Base-by-base conservation (phyloP, 2,329 filamentous ascomycete genomes). In the Penicillium occitanis region DNA sequence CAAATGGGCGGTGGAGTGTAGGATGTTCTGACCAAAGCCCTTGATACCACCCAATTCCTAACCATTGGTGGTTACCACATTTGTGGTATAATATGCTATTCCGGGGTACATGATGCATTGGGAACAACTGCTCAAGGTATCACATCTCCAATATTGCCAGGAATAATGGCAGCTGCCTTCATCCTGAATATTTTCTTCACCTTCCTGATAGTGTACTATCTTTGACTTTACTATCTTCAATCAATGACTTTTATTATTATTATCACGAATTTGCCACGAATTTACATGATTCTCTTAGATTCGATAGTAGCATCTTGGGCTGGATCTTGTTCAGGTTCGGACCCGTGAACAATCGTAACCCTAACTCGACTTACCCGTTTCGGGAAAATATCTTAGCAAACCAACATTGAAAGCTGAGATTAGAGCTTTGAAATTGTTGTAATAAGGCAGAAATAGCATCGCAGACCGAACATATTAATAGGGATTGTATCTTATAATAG, bases 201-300 rank as follows among this genome's bases (percentile, higher is more conserved):
- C 53, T 57, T 25, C 14, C n/a, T 37, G 53, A 57, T 37, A 57
- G 33, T 37, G 30, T 57, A 57, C 53, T 57, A 37, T 37, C 53
- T 37, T 37, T 57, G 19, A 22, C 2, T 37, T 35, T 37, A 35
- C 53, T 35, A 37, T 57, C 30, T 19, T 37, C 11, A 33, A 35
- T 35, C 7, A 33, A 55, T 33, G n/a, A 3, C 2, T 6, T 35
- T n/a, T 6, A 30, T 53, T 5, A n/a, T 42, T 13, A 42, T 14
- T 14, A 33, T 33, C 7, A 33, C 30, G 6, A 33, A 33, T 5
- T 33, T 33, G 30, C 30, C 30, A 37, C 11, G 35, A 37, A 13
- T 37, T 37, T 37, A 37, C 35, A 37, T 14, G 11, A 6, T 46
- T 19, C n/a, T 7, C n/a, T 46, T 22, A 2, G 5, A 19, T 46